A percentile compares a stretch with the other conserved stretches of the same genome.
Conservation (phyloP, 2,329 filamentous ascomycete species). For the Ceratocystis diversiconidia region DNA sequence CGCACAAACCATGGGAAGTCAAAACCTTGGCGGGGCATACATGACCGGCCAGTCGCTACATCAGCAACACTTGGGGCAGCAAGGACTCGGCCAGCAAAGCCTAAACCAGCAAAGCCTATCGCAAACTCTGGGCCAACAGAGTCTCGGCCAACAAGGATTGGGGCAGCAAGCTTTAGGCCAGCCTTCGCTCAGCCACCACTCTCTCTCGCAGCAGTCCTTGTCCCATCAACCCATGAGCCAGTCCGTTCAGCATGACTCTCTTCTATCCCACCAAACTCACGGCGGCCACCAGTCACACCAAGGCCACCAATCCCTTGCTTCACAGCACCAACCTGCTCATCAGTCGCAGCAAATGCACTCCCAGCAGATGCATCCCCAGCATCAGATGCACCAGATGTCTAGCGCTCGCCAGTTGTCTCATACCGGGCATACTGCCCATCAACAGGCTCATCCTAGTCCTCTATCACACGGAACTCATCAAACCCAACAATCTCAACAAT, state of each 20-base stretch:
- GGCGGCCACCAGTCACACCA: conserved; percentile 23
- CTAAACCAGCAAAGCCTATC: conserved; percentile 23
- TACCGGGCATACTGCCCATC: conserved; percentile 13
- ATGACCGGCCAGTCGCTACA: conserved; percentile 24
- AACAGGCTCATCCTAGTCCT: conserved; percentile 16
- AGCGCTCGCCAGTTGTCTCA: conserved; percentile 13
- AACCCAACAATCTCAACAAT: conserved; percentile 18
- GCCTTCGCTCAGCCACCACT: conserved; percentile 9
- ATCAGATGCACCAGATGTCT: conserved; percentile 15
- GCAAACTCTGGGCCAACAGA: conserved; percentile 20
- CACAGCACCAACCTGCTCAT: conserved; percentile 22
- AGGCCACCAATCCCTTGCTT: conserved; percentile 22
- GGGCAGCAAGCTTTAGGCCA: conserved; percentile 13
- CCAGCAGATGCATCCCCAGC: conserved; percentile 11
- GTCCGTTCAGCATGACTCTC: conserved; percentile 30
- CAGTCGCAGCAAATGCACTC: conserved; percentile 14
- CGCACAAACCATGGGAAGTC: conserved; percentile 19
- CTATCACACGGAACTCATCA: conserved; percentile 14
- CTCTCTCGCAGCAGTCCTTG: conserved; percentile 12
- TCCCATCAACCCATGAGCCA: conserved; percentile 23
- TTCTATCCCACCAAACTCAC: conserved; percentile 32
- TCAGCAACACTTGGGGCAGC: conserved; percentile 22
- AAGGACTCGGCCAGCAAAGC: conserved; percentile 22
- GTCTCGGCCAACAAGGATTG: conserved; percentile 20
- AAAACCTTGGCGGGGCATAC: conserved; percentile 20